Evolutionary conservation across 2,329 filamentous ascomycete species (phyloP).

Genomic region (Sphaerulina musiva): DNA sequence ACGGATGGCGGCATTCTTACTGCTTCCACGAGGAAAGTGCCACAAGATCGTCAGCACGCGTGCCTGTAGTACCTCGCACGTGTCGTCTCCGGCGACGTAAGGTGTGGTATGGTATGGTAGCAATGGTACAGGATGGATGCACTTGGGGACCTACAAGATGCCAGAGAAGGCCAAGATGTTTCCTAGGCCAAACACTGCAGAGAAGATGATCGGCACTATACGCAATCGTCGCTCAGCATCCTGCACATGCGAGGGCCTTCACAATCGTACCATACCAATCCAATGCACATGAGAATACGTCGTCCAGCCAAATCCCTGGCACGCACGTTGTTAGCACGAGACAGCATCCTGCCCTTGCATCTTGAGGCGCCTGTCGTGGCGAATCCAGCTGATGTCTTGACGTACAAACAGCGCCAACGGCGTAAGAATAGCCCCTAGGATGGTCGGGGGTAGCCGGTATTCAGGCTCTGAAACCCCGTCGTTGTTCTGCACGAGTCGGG

Average conservation of each 20-base stretch:
- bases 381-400: constrained; percentile 39
- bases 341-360: constrained; percentile 5
- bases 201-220: constrained; percentile 47
- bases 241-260: constrained; percentile 16
- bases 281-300: constrained; percentile 19
- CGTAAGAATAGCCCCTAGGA: constrained; percentile 64
- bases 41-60: not conserved
- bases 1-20: not conserved
- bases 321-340: not conserved
- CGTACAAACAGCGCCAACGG: constrained; percentile 65
- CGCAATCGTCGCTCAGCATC: constrained; percentile 18
- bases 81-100: not conserved
- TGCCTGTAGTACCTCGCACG: not conserved
- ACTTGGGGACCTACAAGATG: constrained; percentile 3
- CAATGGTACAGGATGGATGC: no score
- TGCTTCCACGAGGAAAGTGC: constrained; percentile 20
- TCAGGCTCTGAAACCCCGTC: constrained; percentile 70
- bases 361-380: constrained; percentile 6
- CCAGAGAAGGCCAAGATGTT: constrained; percentile 32
- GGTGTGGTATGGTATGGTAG: not conserved
- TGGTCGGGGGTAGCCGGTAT: constrained; percentile 67
- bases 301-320: constrained; percentile 21
- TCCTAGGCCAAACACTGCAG: constrained; percentile 40
- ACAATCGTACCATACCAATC: constrained; percentile 17
- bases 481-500: constrained; percentile 49